Evolutionary conservation across 805 yeast genomes (phyloP), one percentile per base, ranked within the genome.

Genomic region (Debaryomyces hansenii): DNA sequence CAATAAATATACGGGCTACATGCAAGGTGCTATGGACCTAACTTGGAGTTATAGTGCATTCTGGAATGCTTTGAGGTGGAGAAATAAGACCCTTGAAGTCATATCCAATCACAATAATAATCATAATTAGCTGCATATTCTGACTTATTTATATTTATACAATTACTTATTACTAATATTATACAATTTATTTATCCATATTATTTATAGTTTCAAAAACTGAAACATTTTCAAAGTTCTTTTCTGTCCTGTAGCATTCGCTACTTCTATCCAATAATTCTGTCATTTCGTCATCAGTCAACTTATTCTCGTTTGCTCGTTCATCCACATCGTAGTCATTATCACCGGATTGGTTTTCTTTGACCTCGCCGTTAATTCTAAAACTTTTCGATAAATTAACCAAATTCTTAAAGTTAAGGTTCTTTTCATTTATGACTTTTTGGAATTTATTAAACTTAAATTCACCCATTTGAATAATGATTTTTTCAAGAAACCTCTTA

Each of bases 31-130:
- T 0, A 67, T 70, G 45, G 80, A 87, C 56, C 78, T 92, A 55
- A 91, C 97, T 4, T 92, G 98, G 98, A 85, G 95, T 50, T 89
- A 89, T 62, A 81, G 90, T 28, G 77, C 96, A 4, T 79, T 87
- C 39, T 83, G 85, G 82, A 78, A 81, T 54, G 81, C 92, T 9
- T 69, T 78, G 47, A 74, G 84, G 62, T 80, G 87, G 83, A 82
- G 94, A 63, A 52, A 58, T 27, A 77, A 64, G 53, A 76, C 75
- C 0, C 42, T 67, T 5, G 40, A 40, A 18, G 18, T 40, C 28
- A 9, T 38, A n/a, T 36, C 24, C 12, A 32, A 7, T 20, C 18
- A 38, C 20, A 21, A 18, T 12, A 38, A 10, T 20, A 21, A 24
- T n/a, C 21, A 38, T 4, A 16, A 6, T 15, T 36, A 24, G 27